Base-by-base conservation (phyloP, 2,329 filamentous ascomycete genomes). In the Calonectria ilicicola region DNA sequence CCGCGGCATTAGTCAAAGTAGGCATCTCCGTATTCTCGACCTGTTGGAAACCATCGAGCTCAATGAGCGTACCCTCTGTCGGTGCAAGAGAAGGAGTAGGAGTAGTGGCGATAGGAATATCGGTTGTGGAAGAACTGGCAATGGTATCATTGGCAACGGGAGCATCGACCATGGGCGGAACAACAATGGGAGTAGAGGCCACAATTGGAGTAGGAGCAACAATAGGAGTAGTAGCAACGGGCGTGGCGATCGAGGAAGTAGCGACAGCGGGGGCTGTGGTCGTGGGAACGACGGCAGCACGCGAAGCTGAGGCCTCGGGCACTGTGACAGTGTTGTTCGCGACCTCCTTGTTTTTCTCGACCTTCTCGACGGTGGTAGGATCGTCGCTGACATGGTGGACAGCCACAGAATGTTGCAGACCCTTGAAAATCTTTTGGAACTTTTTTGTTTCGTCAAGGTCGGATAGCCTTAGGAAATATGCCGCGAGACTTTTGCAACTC, bases 381-480 rank as follows among this genome's bases (percentile, higher is more conserved):
- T 6, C 35, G 63, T 47, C 7, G 23, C 5, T 9, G 40, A 6
- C 12, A 2, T 67, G 67, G 4, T 74, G 74, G 1, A 26, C 14
- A 7, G 26, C 35, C 10, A 70, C 49, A 5, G 73, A 58, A 23
- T 70, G 49, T n/a, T 73, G 75, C 2, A 79, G 42, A 3, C 42
- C 72, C 3, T 44, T 9, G 2, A 79, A 12, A 4, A 60, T 65
- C 6, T 23, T 49, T 5, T 62, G 69, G 69, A 80, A 78, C 17
- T 40, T 77, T n/a, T 62, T 56, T 2, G 79, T 73, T 1, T 78
- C 69, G 6, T 65, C 29, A 1, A 35, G 9, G 9, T 70, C 66
- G 7, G 65, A 40, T 35, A 82, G 75, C 40, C 72, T 75, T 29
- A 83, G 15, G 2, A 72, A 67, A 10, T 78, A 77, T 1, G 60